Percentiles rank a stretch among this genome's conserved stretches.
Conservation (phyloP, 495 filamentous ascomycete species). For the Lentithecium fluviatile region DNA sequence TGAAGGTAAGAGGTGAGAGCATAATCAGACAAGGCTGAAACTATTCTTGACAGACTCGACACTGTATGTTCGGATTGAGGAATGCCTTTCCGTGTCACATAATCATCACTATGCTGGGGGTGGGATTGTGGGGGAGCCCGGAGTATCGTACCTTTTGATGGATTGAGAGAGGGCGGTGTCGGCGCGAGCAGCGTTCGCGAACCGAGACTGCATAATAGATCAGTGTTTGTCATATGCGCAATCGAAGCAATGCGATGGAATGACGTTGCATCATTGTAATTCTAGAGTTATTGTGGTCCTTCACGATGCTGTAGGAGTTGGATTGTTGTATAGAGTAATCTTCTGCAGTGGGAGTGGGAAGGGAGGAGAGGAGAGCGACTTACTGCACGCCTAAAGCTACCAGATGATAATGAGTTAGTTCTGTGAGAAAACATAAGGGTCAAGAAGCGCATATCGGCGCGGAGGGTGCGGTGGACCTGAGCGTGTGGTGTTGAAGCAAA, state of each 20-base stretch:
- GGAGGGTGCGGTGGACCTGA: background rate
- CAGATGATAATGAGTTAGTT: no score
- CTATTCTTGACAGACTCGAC: constrained; percentile 78
- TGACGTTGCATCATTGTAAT: constrained; percentile 59
- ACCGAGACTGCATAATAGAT: background rate
- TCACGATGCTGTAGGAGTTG: constrained; percentile 73
- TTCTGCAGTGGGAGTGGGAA: constrained; percentile 19
- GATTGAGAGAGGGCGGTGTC: background rate
- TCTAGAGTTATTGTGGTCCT: constrained; percentile 64
- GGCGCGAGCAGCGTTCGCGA: background rate
- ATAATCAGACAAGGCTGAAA: constrained; percentile 99
- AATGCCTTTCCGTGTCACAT: constrained; percentile 89
- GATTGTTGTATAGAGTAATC: constrained; percentile 63
- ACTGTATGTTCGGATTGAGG: constrained; percentile 90
- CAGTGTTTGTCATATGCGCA: background rate
- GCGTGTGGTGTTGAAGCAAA: background rate
- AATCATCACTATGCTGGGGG: constrained; percentile 70
- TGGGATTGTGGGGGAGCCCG: constrained; percentile 35
- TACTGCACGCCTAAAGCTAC: no score
- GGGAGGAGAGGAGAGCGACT: background rate
- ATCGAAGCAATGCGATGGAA: constrained; percentile 5
- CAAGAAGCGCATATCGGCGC: background rate
- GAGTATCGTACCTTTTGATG: constrained; percentile 57
- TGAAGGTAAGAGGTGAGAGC: constrained; percentile 19
- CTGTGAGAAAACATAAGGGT: no score